Base-by-base conservation (phyloP, 139 green algal genomes). In the Micromonas pusilla region DNA sequence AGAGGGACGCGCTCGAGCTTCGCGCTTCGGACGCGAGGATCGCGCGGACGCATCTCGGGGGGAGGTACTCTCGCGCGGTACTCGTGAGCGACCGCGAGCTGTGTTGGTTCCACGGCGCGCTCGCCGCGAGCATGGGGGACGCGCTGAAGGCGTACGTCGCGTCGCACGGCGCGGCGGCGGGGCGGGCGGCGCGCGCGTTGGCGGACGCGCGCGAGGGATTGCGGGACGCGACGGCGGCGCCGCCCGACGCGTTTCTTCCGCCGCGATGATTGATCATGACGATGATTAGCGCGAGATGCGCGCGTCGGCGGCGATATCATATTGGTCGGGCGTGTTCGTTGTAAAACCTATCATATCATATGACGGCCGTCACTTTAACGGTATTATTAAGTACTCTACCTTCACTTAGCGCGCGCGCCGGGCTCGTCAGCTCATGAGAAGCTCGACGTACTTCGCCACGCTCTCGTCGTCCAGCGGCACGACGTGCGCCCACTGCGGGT, bases 61-160 rank as follows among this genome's bases (percentile, higher is more conserved):
- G 53, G 25, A 38, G 38, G 23, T 75, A 75, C 68, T 34, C 60
- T 2, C 23, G 21, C 3, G 26, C 20, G 34, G 25, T 21, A 3
- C 34, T 28, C 3, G 36, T 62, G 21, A 75, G 60, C 34, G 68
- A 75, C 1, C 37, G 62, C 68, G 68, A 75, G 37, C 31, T 75
- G 25, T 4, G 60, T 13, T 75, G 68, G 68, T 75, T 75, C 30
- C 68, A 75, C 68, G 53, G n/a, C 37, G 68, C 60, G 30, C 25
- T 75, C 5, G 37, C 68, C 4, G 30, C 6, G 21, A 30, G 19
- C 19, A 38, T 75, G 34, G 68, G 68, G 20, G 19, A 5, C 5
- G 37, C 68, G 37, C 38, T 75, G 4, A 60, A 62, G 30, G 25
- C 16, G 37, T 26, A 38, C 38, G 68, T 75, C 37, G 38, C 26